Evolutionary conservation across 805 yeast genomes (phyloP), one percentile per base, ranked within the genome.

Genomic region (Wickerhamiella spandovensis): DNA sequence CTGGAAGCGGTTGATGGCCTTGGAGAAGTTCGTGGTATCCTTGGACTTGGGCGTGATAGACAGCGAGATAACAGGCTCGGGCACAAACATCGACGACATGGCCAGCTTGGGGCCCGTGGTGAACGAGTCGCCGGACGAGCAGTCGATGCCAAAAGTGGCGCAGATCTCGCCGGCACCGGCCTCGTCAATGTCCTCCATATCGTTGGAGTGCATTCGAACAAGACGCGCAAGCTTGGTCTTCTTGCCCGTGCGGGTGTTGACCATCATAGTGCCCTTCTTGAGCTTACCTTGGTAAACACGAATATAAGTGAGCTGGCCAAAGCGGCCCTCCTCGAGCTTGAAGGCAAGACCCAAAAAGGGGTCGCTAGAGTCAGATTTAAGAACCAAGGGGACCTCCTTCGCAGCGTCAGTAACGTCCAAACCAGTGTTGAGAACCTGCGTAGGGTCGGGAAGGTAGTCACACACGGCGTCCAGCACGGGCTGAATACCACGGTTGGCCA

Each of bases 81-180:
- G 99, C 54, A 92, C 98, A 70, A 75, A 92, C 98, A 92, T 92
- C 5, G 97, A 87, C 51, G 94, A 80, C 97, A 92, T 90, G 50
- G 98, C 81, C 60, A 84, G 82, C 60, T 80, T 74, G 50, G 75
- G 73, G 49, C 92, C 95, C 58, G 86, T 95, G 44, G 95, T 82
- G 68, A 92, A 92, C 13, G 97, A 87, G 64, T 92, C 98, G 63
- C 99, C 99, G 13, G 98, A 92, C 10, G 97, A 81, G 76, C 99
- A 92, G 67, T 92, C 98, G 59, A 92, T 85, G 70, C 99, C 99
- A 61, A 92, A 92, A 52, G 97, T 90, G 50, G 99, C 99, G 72
- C 99, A 92, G 61, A 92, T 92, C 72, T 92, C 98, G 66, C 99
- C 99, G 28, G 97, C 90, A 21, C 90, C 92, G 62, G 87, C 82